These are phyloP conservation scores for Penicillium sp. DNA, from an alignment of 2,329 filamentous ascomycete genomes.

Conservation along the genomic window DNA sequence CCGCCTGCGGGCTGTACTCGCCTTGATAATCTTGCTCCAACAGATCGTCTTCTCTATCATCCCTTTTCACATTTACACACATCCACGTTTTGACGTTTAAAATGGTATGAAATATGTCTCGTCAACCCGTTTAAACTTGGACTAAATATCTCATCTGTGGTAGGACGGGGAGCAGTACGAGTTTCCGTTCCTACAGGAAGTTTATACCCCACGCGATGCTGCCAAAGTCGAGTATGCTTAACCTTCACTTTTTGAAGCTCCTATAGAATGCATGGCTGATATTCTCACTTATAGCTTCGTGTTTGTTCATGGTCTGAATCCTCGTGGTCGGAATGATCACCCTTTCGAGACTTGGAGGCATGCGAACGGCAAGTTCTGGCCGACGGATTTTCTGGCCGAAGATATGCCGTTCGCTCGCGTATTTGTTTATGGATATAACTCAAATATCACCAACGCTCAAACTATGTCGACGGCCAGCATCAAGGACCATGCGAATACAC, in stretches of 20 bases:
- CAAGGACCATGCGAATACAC: conserved; percentile 36
- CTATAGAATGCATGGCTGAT: not conserved
- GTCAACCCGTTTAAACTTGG: too few species aligned
- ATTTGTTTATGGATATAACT: conserved; percentile 36
- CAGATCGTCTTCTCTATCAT: not conserved
- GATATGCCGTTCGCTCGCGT: conserved; percentile 32
- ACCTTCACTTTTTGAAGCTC: too few species aligned
- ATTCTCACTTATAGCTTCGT: conserved; percentile 21
- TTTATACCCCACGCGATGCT: conserved; percentile 23
- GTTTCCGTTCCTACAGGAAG: conserved; percentile 32
- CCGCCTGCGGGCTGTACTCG: not conserved
- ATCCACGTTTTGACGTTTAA: not conserved
- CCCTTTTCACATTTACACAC: not conserved
- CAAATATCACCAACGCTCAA: conserved; percentile 30
- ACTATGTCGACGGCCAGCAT: conserved; percentile 36
- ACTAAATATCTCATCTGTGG: not conserved
- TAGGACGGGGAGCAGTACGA: conserved; percentile 24
- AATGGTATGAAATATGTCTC: conserved; percentile 1
- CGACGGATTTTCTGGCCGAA: conserved; percentile 19
- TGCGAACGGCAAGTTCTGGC: conserved; percentile 22
- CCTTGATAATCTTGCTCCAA: not conserved
- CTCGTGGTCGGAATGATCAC: conserved; percentile 31
- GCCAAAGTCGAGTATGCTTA: conserved; percentile 30
- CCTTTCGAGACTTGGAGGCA: conserved; percentile 36
- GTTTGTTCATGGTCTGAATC: conserved; percentile 35